Evolutionary conservation across 495 filamentous ascomycete species (phyloP), one percentile per base, ranked within the genome.

Genomic region (Aspergillus mulundensis): DNA sequence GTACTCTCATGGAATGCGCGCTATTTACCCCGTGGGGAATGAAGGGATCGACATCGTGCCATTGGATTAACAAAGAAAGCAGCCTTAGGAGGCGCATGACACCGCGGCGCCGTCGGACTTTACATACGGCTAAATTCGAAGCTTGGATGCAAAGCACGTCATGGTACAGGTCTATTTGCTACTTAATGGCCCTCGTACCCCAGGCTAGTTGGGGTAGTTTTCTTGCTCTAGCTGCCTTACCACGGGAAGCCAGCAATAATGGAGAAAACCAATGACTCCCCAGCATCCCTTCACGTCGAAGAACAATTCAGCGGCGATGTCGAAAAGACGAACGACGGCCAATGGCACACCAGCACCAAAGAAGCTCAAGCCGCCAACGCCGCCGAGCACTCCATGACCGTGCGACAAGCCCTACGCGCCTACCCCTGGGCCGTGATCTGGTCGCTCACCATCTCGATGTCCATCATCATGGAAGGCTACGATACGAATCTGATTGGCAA

Each of bases 401-500:
- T 65, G 7, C 48, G 50, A 2, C 50, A 61, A 20, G 66, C 61
- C 2, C 45, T 63, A 12, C 50, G 46, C 3, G 45, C 57, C 8
- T 77, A 78, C 53, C 77, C 74, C 16, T 75, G 75, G 61, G 77
- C 77, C 14, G 68, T 77, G n/a, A 52, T 60, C 7, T 80, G 73
- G 73, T 73, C 69, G 3, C 56, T 79, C 25, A 53, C 72, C 5
- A 62, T 77, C 48, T 77, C 74, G 14, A 68, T 73, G 43, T 66
- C 66, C 14, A 72, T 80, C 46, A 67, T 75, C 58, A 80, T 80
- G 77, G 74, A 79, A 58, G 77, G 77, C 10, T 80, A 76, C 61
- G 75, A 77, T 52, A 65, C 72, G 12, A 66, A 59, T 16, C 66
- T 80, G 18, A 66, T 78, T 34, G 62, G 62, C 41, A 69, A 61